Conservation (phyloP, 305 asterid genomes). For the Fraxinus floribunda region DNA sequence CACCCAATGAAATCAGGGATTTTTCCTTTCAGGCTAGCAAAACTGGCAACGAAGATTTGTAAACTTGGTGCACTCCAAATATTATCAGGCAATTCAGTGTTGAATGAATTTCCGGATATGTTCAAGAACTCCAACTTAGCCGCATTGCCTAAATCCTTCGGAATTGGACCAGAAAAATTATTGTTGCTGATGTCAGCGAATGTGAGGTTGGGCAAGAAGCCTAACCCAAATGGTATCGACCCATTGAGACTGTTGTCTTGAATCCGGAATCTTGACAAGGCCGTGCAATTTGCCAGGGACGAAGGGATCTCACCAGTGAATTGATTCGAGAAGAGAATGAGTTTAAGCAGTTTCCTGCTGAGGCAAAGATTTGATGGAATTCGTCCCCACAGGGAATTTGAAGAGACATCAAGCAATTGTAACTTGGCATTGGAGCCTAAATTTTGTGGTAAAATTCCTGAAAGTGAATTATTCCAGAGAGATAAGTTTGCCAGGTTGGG, state of each 20-base stretch:
- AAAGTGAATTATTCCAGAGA: slow-evolving; percentile 80
- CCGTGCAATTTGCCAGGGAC: slow-evolving; percentile 59
- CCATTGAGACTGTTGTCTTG: slow-evolving; percentile 74
- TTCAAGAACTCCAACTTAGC: slow-evolving; percentile 49
- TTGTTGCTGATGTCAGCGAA: slow-evolving; percentile 74
- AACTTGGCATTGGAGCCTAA: slow-evolving; percentile 69
- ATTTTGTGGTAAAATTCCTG: slow-evolving; percentile 66
- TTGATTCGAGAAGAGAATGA: slow-evolving; percentile 68
- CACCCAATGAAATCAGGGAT: slow-evolving; percentile 80
- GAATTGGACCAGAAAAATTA: slow-evolving; percentile 57
- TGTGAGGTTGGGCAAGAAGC: slow-evolving; percentile 57
- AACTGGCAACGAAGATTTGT: slow-evolving; percentile 58
- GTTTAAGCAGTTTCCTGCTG: slow-evolving; percentile 43
- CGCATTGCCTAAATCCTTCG: slow-evolving; percentile 67
- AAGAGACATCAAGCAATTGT: slow-evolving; percentile 67
- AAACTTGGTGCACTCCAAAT: slow-evolving; percentile 71
- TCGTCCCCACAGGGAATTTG: slow-evolving; percentile 65
- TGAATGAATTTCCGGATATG: slow-evolving; percentile 55
- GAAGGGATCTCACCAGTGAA: slow-evolving; percentile 64
- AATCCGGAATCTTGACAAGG: slow-evolving; percentile 56
- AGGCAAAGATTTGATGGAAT: slow-evolving; percentile 74
- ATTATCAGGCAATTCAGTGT: slow-evolving; percentile 49
- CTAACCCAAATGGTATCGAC: slow-evolving; percentile 75
- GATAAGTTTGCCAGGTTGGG: slow-evolving; percentile 54
- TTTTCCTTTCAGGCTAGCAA: slow-evolving; percentile 40